phyloP scores from a whole-genome alignment of 257 asterid species.

The Solanum gracilifrons region DNA sequence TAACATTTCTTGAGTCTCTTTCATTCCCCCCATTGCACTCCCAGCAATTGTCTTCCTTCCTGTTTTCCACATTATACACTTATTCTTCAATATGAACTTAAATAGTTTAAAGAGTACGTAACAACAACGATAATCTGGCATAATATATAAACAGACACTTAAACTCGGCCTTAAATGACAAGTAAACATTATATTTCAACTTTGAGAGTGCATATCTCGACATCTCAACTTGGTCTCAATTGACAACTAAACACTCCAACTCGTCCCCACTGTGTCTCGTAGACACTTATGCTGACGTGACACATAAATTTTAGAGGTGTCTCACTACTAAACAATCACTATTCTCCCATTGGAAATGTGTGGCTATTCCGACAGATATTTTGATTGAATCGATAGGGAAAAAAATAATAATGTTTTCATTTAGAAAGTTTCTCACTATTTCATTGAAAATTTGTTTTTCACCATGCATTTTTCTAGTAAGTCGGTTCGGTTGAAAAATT shows the following conservation, averaged over 20 bases:
- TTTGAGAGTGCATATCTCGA: not conserved
- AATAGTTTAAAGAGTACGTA: not conserved
- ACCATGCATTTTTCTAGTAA: not conserved
- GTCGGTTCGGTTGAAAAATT: not conserved
- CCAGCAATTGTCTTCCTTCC: conserved; percentile 42
- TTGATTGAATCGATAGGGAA: not conserved
- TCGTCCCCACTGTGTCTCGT: not conserved
- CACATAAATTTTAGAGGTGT: not conserved
- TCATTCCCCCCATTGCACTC: conserved; percentile 33
- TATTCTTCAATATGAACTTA: not conserved
- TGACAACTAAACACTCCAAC: not conserved
- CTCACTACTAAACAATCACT: not conserved
- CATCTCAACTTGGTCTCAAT: not conserved
- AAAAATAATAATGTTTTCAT: not conserved
- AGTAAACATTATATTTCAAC: not conserved
- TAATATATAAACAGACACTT: not conserved
- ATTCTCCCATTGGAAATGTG: not conserved
- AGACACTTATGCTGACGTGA: not conserved
- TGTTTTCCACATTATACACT: not conserved
- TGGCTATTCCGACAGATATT: not conserved
- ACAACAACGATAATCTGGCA: not conserved
- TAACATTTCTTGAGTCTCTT: conserved; percentile 54
- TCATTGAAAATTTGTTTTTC: too few species aligned
- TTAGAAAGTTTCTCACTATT: not conserved
- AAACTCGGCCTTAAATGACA: not conserved